phyloP scores from a whole-genome alignment of 805 yeast species.

The Teunomyces aglyptinius region DNA sequence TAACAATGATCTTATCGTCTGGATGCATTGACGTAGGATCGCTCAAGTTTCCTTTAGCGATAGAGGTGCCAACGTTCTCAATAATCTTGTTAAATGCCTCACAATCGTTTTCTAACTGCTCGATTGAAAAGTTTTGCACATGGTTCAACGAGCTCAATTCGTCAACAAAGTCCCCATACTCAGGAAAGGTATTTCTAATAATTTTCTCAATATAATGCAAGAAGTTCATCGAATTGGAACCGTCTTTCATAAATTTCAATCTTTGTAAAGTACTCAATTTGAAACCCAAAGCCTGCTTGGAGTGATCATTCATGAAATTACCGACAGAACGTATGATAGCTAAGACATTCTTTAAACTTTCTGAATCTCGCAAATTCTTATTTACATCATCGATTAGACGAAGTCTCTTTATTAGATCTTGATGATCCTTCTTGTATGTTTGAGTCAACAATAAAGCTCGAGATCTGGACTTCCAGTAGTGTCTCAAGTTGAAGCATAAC shows the following conservation, averaged over 20 bases:
- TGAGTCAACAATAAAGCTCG: conserved; percentile 72
- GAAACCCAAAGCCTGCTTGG: conserved; percentile 92
- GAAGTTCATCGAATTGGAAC: conserved; percentile 81
- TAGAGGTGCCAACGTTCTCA: conserved; percentile 67
- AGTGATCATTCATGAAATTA: conserved; percentile 91
- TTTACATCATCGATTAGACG: conserved; percentile 72
- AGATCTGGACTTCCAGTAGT: conserved; percentile 91
- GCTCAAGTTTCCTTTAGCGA: conserved; percentile 82
- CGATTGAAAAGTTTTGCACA: conserved; percentile 76
- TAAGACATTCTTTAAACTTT: conserved; percentile 66
- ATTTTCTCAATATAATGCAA: conserved; percentile 89
- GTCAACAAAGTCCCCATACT: conserved; percentile 67
- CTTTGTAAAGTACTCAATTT: conserved; percentile 86
- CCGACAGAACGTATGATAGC: conserved; percentile 89
- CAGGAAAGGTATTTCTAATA: conserved; percentile 81
- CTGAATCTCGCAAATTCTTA: conserved; percentile 61
- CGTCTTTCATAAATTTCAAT: conserved; percentile 86
- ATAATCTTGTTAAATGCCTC: conserved; percentile 57
- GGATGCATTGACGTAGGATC: conserved; percentile 81
- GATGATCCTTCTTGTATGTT: conserved; percentile 74
- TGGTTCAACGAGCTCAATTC: conserved; percentile 60
- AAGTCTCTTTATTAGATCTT: conserved; percentile 65
- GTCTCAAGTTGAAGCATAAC: conserved; percentile 75
- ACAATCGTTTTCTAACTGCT: conserved; percentile 77
- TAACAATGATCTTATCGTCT: conserved; percentile 63